Base-by-base conservation (phyloP, 139 green algal genomes). In the Pedinophyceae sp. region DNA sequence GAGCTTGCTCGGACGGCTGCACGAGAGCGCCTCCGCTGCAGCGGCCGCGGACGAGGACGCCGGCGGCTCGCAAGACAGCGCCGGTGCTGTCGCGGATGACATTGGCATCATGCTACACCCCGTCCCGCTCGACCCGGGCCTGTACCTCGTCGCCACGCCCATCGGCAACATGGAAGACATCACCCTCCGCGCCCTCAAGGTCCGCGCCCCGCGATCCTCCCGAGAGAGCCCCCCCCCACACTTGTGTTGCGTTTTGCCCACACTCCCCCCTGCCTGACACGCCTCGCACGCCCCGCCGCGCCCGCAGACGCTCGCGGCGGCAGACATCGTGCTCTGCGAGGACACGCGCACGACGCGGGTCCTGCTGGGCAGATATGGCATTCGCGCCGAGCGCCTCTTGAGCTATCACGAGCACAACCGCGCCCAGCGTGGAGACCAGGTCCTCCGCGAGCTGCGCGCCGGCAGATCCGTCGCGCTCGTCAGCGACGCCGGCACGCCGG, bases 141-240 rank as follows among this genome's bases (percentile, higher is more conserved):
- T 86, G 4, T 82, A 84, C 54, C 2, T 87, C 3, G 79, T 90
- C 2, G 75, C 52, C n/a, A 93, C 85, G 0, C 87, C 87, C 4
- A 89, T 96, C 30, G 81, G 81, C 27, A 74, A 85, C 57, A 52
- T 93, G 15, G 76, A 84, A 30, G 89, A 97, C 64, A 84, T 97
- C 29, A 93, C 77, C 2, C 55, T 71, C 40, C 41, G 69, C 2
- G 7, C 27, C 27, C 3, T 49, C 30, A 52, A 27, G 13, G 18
- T 30, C 19, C 25, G 23, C 19, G 45, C 45, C 18, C 19, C 19
- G 26, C 22, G 20, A 43, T 53, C 20, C n/a, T 53, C 17, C 18
- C 28, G 19, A 27, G 51, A n/a, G 29, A 24, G n/a, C n/a, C n/a
- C n/a, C n/a, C n/a, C n/a, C n/a, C n/a, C n/a, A n/a, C n/a, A 46